Percentiles rank a stretch among this genome's conserved stretches.
Conservation (phyloP, 768 basidiomycete species). For the Psilocybe tampanensis region DNA sequence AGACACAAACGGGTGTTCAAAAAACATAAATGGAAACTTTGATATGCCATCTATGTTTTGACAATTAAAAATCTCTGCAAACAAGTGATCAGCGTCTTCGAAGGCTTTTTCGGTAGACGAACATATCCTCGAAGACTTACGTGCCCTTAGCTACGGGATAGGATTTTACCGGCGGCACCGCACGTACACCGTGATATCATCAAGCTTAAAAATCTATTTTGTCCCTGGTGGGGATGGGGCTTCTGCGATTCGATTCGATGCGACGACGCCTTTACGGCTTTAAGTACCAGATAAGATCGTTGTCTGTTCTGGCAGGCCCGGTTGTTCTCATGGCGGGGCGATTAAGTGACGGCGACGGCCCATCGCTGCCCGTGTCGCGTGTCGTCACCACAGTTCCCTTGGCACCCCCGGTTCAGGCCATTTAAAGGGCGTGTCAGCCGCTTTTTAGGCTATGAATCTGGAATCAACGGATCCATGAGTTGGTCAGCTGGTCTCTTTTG, state of each 20-base stretch:
- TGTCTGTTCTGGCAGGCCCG: not conserved
- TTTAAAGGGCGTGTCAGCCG: slow-evolving; percentile 4
- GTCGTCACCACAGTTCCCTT: slow-evolving; percentile 8
- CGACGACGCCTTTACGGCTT: not conserved
- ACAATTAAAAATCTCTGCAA: not conserved
- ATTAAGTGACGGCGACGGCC: not conserved
- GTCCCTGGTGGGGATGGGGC: too few species aligned
- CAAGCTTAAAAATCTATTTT: not conserved
- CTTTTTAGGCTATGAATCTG: not conserved
- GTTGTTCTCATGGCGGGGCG: not conserved
- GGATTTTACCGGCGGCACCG: not conserved
- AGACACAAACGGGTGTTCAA: not conserved
- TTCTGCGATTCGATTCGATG: too few species aligned
- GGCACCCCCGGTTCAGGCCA: slow-evolving; percentile 2
- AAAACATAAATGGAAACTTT: not conserved
- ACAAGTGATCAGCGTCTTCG: not conserved
- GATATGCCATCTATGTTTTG: not conserved
- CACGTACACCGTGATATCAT: not conserved
- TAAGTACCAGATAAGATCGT: not conserved
- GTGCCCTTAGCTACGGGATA: not conserved
- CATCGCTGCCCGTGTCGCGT: not conserved
- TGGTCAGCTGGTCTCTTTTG: slow-evolving; percentile 7
- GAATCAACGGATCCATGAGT: too few species aligned
- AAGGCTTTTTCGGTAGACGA: not conserved
- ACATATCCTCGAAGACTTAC: not conserved